Conservation (phyloP, 257 asterid species). For the Agastache rugosa region DNA sequence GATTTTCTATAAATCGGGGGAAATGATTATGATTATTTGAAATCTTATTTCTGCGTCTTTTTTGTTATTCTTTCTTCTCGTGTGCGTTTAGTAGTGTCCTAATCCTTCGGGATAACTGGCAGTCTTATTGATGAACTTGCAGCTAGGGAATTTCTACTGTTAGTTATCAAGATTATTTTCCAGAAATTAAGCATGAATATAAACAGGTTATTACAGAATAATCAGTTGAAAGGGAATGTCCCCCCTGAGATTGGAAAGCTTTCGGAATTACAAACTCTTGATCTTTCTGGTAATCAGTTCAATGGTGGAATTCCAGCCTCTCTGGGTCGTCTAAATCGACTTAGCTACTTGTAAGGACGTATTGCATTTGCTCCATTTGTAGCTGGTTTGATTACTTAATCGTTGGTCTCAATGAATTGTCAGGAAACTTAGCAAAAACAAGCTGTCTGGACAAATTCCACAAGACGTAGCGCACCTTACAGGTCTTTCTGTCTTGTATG, state of each 20-base stretch:
- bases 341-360: slow-evolving; percentile 77
- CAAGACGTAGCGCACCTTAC: slow-evolving; percentile 69
- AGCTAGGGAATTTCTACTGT: too few relatives aligned
- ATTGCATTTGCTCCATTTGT: slow-evolving; percentile 1
- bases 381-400: slow-evolving; percentile 27
- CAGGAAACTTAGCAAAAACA: slow-evolving; percentile 88
- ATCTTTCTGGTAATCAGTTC: slow-evolving; percentile 83
- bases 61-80: too few relatives aligned
- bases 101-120: too few relatives aligned
- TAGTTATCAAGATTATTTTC: not conserved
- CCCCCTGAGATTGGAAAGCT: slow-evolving; percentile 87
- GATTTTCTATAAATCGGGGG: too few relatives aligned
- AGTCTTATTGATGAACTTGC: not conserved
- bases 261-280: slow-evolving; percentile 71
- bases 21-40: too few relatives aligned
- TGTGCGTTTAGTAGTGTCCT: too few relatives aligned
- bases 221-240: slow-evolving; percentile 63
- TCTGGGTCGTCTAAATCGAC: slow-evolving; percentile 60
- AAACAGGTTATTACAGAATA: slow-evolving; percentile 79
- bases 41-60: too few relatives aligned
- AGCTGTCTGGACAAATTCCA: slow-evolving; percentile 83
- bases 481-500: slow-evolving; percentile 94
- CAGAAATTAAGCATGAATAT: not conserved
- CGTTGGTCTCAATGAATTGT: slow-evolving; percentile 37
- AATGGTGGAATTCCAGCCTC: slow-evolving; percentile 79